Evolutionary conservation across 2,329 filamentous ascomycete genomes (phyloP).

Genomic region (Emericellopsis atlantica): DNA sequence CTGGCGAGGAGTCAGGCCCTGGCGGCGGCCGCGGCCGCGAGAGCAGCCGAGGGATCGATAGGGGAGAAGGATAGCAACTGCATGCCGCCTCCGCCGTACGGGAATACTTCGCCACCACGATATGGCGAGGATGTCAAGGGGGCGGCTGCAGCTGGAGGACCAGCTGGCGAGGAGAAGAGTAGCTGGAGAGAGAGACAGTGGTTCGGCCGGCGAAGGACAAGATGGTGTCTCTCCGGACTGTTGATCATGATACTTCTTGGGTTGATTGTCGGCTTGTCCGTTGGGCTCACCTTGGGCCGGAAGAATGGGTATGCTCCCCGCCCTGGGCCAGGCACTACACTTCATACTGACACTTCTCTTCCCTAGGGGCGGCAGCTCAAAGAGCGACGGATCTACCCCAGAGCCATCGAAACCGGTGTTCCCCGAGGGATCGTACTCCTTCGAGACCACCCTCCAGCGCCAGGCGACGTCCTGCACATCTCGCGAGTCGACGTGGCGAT

Average conservation of each 20-base stretch:
- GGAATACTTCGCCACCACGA: background rate
- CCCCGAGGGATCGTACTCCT: conserved; percentile 49
- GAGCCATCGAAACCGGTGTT: conserved; percentile 22
- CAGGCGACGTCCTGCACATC: conserved; percentile 43
- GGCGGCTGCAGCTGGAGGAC: background rate
- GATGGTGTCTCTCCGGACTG: conserved; percentile 20
- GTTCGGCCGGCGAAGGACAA: conserved; percentile 3
- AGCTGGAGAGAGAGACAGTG: conserved; percentile 1
- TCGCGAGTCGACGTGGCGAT: conserved; percentile 46
- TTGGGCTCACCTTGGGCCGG: conserved; percentile 26
- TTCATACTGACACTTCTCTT: too few species aligned
- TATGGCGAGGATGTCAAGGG: background rate
- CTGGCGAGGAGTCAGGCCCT: background rate
- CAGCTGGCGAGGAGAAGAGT: background rate
- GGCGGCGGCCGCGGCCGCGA: background rate
- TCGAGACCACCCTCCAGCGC: conserved; percentile 44
- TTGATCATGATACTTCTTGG: conserved; percentile 14
- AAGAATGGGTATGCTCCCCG: conserved; percentile 17
- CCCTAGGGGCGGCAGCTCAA: conserved; percentile 1
- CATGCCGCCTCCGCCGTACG: conserved; percentile 1
- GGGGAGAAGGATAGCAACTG: background rate
- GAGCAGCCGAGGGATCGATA: background rate
- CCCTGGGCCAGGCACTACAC: too few species aligned
- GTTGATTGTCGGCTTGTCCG: conserved; percentile 21
- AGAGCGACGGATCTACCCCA: background rate